Evolutionary conservation across 129 eudicot genomes (phyloP).

Genomic region (Flaveria ramosissima): DNA sequence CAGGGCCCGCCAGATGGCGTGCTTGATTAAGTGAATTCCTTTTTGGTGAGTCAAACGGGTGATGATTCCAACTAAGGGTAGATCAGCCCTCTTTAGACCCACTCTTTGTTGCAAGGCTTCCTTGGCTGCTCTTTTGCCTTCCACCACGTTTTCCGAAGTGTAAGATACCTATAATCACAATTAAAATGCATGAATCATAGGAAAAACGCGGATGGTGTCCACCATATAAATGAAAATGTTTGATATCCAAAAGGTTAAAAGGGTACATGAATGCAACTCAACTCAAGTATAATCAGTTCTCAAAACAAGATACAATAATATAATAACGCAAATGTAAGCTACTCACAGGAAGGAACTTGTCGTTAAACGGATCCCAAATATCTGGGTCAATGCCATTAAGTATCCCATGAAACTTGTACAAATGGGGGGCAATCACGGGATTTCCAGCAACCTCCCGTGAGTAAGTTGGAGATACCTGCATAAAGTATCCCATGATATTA

Average conservation of each 20-base stretch:
- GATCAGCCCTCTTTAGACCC: constrained; percentile 69
- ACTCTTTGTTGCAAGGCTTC: constrained; percentile 87
- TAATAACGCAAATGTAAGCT: constrained; percentile 1
- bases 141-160: constrained; percentile 87
- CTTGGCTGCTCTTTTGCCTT: constrained; percentile 95
- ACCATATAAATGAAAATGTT: too few relatives aligned
- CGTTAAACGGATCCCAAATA: constrained; percentile 97
- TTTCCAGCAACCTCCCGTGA: constrained; percentile 83
- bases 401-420: constrained; percentile 92
- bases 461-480: constrained; percentile 94
- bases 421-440: constrained; percentile 75
- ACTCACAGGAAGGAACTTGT: constrained; percentile 90
- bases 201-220: neutral
- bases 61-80: constrained; percentile 87
- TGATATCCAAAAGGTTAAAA: too few relatives aligned
- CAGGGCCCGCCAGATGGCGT: constrained; percentile 91
- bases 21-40: constrained; percentile 97
- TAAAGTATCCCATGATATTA: constrained; percentile 12
- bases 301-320: constrained; percentile 1
- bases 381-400: constrained; percentile 98
- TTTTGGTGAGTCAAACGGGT: constrained; percentile 98
- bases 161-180: constrained; percentile 56
- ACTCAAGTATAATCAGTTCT: too few relatives aligned
- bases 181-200: constrained; percentile 7
- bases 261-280: too few relatives aligned